A percentile compares a stretch with the other conserved stretches of the same genome.
Evolutionary conservation across 2,329 filamentous ascomycete genomes (phyloP).

Genomic region (Tolypocladium tundrense): DNA sequence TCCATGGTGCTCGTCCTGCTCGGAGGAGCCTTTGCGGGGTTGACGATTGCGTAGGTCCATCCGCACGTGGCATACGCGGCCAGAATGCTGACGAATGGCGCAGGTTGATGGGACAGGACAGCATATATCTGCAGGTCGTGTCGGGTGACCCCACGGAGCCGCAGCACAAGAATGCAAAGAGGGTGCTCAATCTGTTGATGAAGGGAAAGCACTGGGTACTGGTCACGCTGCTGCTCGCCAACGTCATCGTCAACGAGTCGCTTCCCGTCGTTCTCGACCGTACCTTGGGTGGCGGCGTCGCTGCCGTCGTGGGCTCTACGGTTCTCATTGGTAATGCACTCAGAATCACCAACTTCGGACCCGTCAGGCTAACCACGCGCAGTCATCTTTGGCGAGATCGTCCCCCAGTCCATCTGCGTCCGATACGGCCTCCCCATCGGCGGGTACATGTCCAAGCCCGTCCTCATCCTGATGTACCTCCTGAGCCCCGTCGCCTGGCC

Average conservation of each 20-base stretch:
- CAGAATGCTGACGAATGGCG: conserved; percentile 1
- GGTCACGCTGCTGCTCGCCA: conserved; percentile 85
- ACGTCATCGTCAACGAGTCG: conserved; percentile 97
- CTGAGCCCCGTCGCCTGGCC: conserved; percentile 87
- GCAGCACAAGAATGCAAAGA: conserved; percentile 78
- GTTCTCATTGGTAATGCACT: conserved; percentile 69
- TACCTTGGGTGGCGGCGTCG: conserved; percentile 87
- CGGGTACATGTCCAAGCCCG: conserved; percentile 82
- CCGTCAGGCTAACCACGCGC: conserved; percentile 6
- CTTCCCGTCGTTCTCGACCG: conserved; percentile 90
- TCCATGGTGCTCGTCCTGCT: conserved; percentile 74
- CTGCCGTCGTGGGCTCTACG: conserved; percentile 87
- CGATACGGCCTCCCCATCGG: conserved; percentile 93
- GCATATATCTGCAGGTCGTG: conserved; percentile 94
- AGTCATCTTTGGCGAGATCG: conserved; percentile 98
- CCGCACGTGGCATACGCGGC: neutral
- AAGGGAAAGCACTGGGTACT: conserved; percentile 97
- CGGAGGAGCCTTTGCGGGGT: conserved; percentile 85
- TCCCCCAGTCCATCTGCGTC: conserved; percentile 92
- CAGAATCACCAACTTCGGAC: neutral
- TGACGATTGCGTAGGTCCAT: conserved; percentile 68
- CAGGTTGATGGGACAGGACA: conserved; percentile 64
- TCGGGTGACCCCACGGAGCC: conserved; percentile 71
- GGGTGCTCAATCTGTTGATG: conserved; percentile 69
- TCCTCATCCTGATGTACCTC: conserved; percentile 83